phyloP scores from a whole-genome alignment of 2,329 filamentous ascomycete species.

The Rutstroemia sp. region DNA sequence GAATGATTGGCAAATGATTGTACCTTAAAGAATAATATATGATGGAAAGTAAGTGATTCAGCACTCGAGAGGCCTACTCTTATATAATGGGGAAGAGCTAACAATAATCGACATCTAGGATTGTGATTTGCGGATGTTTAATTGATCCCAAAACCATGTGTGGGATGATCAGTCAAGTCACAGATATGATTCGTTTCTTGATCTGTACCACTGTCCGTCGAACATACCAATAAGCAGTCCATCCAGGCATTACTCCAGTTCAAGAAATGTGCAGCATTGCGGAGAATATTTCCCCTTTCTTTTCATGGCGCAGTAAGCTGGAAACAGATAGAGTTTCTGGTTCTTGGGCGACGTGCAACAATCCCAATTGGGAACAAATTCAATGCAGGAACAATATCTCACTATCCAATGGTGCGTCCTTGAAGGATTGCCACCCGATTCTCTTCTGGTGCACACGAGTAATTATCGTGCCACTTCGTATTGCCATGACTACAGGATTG shows the following conservation, averaged over 20 bases:
- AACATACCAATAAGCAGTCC: background rate
- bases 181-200: background rate
- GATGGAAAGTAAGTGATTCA: background rate
- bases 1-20: constrained; percentile 5
- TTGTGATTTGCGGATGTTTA: background rate
- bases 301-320: too few relatives aligned
- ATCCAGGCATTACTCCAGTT: background rate
- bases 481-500: background rate
- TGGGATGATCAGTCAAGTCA: background rate
- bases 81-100: constrained; percentile 1
- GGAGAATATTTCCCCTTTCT: background rate
- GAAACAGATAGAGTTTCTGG: too few relatives aligned
- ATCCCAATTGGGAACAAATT: too few relatives aligned
- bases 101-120: background rate
- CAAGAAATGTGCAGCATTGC: background rate
- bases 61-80: background rate
- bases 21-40: background rate
- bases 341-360: too few relatives aligned
- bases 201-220: background rate
- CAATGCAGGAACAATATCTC: too few relatives aligned
- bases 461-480: background rate
- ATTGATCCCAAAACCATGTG: background rate
- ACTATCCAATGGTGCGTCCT: too few relatives aligned
- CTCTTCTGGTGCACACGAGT: too few relatives aligned
- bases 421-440: too few relatives aligned